Conservation (phyloP, 2,329 filamentous ascomycete genomes). For the Arthrobotrys iridis region DNA sequence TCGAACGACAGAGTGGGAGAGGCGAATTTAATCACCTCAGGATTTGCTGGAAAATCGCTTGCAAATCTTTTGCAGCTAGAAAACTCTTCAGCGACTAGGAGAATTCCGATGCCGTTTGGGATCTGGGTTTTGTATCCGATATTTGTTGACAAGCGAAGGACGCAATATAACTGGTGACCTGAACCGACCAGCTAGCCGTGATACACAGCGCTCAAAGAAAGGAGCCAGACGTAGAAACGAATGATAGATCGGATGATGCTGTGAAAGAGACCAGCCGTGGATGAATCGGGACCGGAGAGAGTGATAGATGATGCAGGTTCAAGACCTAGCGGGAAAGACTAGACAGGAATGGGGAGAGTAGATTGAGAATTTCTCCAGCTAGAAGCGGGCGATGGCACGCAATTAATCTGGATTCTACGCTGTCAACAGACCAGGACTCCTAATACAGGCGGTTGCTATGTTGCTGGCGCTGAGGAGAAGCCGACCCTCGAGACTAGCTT, state of each 20-base stretch:
- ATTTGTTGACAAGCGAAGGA: slow-evolving; percentile 16
- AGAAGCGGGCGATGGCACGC: slow-evolving; percentile 44
- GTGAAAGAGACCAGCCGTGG: slow-evolving; percentile 3
- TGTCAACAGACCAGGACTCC: slow-evolving; percentile 36
- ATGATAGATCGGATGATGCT: not conserved
- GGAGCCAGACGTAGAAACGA: not conserved
- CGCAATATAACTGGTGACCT: slow-evolving; percentile 13
- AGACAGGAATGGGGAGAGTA: slow-evolving; percentile 25
- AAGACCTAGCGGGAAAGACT: slow-evolving; percentile 22
- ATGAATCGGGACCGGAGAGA: slow-evolving; percentile 26
- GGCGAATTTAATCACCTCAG: slow-evolving; percentile 43
- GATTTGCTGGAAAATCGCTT: not conserved
- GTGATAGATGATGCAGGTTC: slow-evolving; percentile 20
- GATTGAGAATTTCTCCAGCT: slow-evolving; percentile 28
- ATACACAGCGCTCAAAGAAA: slow-evolving; percentile 10
- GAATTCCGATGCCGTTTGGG: slow-evolving; percentile 14
- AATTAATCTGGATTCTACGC: slow-evolving; percentile 41
- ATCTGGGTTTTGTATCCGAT: not conserved
- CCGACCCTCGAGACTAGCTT: not conserved
- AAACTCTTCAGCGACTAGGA: not conserved
- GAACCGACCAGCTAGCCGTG: not conserved
- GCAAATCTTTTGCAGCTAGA: not conserved
- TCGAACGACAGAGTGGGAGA: slow-evolving; percentile 30
- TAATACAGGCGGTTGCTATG: slow-evolving; percentile 42
- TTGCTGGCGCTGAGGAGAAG: slow-evolving; percentile 4